These are phyloP conservation scores for Capsella bursapastoris DNA, from an alignment of 345 rosid genomes.

Conservation along the genomic window DNA sequence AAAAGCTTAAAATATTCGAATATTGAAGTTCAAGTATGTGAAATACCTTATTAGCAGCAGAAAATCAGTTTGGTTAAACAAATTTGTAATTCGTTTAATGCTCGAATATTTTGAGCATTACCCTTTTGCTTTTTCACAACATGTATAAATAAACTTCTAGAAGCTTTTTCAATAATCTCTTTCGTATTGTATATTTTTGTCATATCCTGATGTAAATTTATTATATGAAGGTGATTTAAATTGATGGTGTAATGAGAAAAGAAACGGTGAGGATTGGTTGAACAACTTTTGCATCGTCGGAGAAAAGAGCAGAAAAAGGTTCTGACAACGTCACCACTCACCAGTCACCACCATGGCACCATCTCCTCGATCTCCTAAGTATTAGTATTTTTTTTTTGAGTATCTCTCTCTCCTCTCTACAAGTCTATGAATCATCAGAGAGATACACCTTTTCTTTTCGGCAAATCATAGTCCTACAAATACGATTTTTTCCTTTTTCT, in stretches of 20 bases:
- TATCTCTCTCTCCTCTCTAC: not conserved
- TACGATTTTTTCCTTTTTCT: not conserved
- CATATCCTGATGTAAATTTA: no score
- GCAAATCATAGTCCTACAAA: conserved; percentile 27
- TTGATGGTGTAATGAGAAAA: not conserved
- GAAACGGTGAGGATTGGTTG: conserved; percentile 31
- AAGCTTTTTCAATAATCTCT: no score
- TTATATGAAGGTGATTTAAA: not conserved
- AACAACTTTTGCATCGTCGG: conserved; percentile 14
- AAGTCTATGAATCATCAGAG: conserved; percentile 4
- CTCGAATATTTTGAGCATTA: no score
- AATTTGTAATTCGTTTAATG: no score
- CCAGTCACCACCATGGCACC: conserved; percentile 23
- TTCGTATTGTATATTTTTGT: no score
- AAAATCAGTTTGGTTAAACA: no score
- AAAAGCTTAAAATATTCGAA: no score
- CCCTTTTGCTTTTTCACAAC: no score
- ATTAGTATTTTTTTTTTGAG: not conserved
- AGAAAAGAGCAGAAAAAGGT: conserved; percentile 22
- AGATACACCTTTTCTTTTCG: conserved; percentile 8
- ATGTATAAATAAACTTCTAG: no score
- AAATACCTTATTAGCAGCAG: no score
- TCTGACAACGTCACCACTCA: conserved; percentile 29
- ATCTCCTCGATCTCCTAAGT: not conserved
- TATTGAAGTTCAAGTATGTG: no score